Conservation (phyloP, 2,329 filamentous ascomycete species). For the Chaetomium strumarium region DNA sequence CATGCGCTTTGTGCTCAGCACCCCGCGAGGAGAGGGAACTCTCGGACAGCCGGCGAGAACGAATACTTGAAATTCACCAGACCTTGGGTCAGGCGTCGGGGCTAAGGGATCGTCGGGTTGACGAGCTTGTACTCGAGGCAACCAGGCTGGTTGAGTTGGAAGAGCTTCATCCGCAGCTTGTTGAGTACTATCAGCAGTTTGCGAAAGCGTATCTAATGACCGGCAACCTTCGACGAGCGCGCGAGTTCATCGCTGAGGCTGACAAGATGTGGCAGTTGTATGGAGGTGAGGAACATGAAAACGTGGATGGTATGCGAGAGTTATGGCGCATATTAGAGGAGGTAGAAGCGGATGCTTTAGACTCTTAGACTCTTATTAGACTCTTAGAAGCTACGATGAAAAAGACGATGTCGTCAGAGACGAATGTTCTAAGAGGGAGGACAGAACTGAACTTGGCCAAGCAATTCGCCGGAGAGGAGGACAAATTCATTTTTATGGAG, state of each 20-base stretch:
- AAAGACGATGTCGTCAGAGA: too few species aligned
- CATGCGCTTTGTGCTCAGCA: conserved; percentile 22
- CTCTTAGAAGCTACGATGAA: too few species aligned
- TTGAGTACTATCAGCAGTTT: conserved; percentile 25
- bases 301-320: conserved; percentile 16
- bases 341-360: conserved; percentile 1
- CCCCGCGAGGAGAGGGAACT: not conserved
- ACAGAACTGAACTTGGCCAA: too few species aligned
- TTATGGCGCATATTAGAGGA: conserved; percentile 16
- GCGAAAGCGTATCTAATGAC: conserved; percentile 24
- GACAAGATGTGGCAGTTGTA: conserved; percentile 19
- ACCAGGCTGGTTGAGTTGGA: conserved; percentile 23
- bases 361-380: too few species aligned
- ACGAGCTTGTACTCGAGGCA: conserved; percentile 20
- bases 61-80: conserved; percentile 23
- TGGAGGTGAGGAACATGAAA: conserved; percentile 22
- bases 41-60: conserved; percentile 22
- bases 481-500: too few species aligned
- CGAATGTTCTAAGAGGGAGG: too few species aligned
- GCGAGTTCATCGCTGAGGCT: conserved; percentile 10
- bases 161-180: conserved; percentile 25
- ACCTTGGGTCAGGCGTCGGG: conserved; percentile 8
- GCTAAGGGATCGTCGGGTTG: conserved; percentile 1
- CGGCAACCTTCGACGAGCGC: conserved; percentile 14
- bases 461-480: too few species aligned